Percentiles rank a stretch among this genome's conserved stretches.
These are phyloP conservation scores for Amanita rubescens DNA, from an alignment of 768 basidiomycete genomes.

Conservation along the genomic window DNA sequence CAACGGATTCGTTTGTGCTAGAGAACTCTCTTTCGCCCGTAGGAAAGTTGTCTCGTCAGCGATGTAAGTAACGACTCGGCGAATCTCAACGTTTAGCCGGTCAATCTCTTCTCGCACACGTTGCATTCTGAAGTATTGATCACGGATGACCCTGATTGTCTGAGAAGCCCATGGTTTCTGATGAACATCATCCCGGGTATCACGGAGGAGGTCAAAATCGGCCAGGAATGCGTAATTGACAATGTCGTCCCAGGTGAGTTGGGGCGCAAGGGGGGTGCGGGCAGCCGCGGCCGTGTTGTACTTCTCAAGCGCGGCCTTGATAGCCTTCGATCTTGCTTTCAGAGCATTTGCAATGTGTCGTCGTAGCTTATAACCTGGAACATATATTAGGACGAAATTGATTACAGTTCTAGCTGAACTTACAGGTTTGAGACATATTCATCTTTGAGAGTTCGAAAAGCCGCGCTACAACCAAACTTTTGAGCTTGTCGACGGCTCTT, in stretches of 20 bases:
- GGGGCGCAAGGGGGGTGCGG: constrained; percentile 13
- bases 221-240: constrained; percentile 9
- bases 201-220: constrained; percentile 16
- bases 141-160: constrained; percentile 11
- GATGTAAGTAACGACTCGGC: too few species aligned
- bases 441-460: constrained; percentile 19
- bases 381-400: too few species aligned
- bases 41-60: too few species aligned
- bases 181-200: constrained; percentile 15
- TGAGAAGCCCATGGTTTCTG: constrained; percentile 13
- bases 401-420: constrained; percentile 5
- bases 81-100: too few species aligned
- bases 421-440: constrained; percentile 21
- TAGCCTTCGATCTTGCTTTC: constrained; percentile 14
- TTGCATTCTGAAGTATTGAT: constrained; percentile 9
- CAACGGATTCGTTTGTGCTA: too few species aligned
- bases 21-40: too few species aligned
- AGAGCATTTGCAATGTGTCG: not conserved
- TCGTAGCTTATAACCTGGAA: not conserved
- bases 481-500: constrained; percentile 8
- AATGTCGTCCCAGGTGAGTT: constrained; percentile 16
- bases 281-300: constrained; percentile 18
- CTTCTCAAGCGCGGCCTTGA: constrained; percentile 16
- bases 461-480: constrained; percentile 15
- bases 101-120: too few species aligned